Evolutionary conservation across 2,329 filamentous ascomycete species (phyloP), one percentile per base, ranked within the genome.

Genomic region (Endoconidiophora polonica): DNA sequence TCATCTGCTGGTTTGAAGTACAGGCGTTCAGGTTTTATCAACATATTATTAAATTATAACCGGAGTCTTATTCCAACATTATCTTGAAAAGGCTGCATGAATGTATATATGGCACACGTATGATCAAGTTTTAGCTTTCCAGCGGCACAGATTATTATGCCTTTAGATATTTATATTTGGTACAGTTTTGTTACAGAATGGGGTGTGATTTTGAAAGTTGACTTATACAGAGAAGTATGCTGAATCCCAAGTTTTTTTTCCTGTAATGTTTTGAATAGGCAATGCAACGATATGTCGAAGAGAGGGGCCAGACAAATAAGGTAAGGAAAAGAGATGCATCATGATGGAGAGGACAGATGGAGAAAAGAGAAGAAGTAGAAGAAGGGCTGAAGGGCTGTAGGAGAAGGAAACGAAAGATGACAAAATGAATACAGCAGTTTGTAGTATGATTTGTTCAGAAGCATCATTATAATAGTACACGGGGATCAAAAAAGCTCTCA

Each of bases 381-480:
- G 37, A 29, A 33, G n/a, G 23, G 29, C 36, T 41, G 33, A 26
- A 41, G 24, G 23, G 29, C 36, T 41, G 33, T 24, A 41, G 24
- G n/a, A 41, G 22, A 33, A 41, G 12, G 5, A 10, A 29, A 29
- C 7, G 26, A 29, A 10, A 29, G 26, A 10, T 9, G 2, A 10
- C 3, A 29, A 10, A 33, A 33, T 33, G 29, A 33, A 33, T 33
- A 33, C 29, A 33, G 29, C 12, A 33, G 29, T 33, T 33, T 33
- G 29, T 10, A 33, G 29, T 33, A 33, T 2, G 22, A 23, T 43
- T 48, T 16, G 14, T 44, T 44, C 20, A 29, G n/a, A 44, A 33
- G 29, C 41, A 41, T 54, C 46, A 51, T 48, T 48, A 50, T 54
- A 54, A 48, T 51, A 54, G 45, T 51, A 54, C 48, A 54, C 52